phyloP scores from a whole-genome alignment of 371 early-diverging fungal genomes.

The Lichtheimia ornata region DNA sequence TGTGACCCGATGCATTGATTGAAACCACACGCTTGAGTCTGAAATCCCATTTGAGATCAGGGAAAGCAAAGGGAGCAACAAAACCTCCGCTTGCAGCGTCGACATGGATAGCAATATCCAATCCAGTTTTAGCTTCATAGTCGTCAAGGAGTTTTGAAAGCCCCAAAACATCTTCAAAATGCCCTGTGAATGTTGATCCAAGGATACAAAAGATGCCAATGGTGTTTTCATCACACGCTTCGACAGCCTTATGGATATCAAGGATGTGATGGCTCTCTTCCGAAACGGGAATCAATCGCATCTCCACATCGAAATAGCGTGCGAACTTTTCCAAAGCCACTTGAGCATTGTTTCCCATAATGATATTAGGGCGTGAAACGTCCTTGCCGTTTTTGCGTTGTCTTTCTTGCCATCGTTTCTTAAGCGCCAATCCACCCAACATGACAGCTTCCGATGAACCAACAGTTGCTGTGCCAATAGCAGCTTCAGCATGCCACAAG shows the following conservation, averaged over 20 bases:
- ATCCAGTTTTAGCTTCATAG: slow-evolving; percentile 50
- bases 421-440: slow-evolving; percentile 67
- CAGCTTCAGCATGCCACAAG: slow-evolving; percentile 51
- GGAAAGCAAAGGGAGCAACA: slow-evolving; percentile 72
- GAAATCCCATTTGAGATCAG: slow-evolving; percentile 70
- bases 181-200: slow-evolving; percentile 75
- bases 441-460: slow-evolving; percentile 73
- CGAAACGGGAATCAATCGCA: slow-evolving; percentile 58
- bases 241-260: slow-evolving; percentile 51
- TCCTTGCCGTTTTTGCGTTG: slow-evolving; percentile 53
- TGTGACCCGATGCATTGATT: slow-evolving; percentile 73
- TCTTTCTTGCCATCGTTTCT: slow-evolving; percentile 61
- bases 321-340: slow-evolving; percentile 62
- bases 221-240: slow-evolving; percentile 71
- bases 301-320: slow-evolving; percentile 72
- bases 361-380: slow-evolving; percentile 60
- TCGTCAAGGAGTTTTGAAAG: slow-evolving; percentile 60
- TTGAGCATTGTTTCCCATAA: slow-evolving; percentile 70
- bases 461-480: slow-evolving; percentile 56
- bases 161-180: slow-evolving; percentile 67
- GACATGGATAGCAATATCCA: slow-evolving; percentile 68
- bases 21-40: slow-evolving; percentile 57
- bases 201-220: slow-evolving; percentile 68
- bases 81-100: slow-evolving; percentile 77
- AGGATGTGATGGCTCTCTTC: slow-evolving; percentile 47